Base-by-base conservation (phyloP, 2,329 filamentous ascomycete genomes). In the Pseudogymnoascus sp. region DNA sequence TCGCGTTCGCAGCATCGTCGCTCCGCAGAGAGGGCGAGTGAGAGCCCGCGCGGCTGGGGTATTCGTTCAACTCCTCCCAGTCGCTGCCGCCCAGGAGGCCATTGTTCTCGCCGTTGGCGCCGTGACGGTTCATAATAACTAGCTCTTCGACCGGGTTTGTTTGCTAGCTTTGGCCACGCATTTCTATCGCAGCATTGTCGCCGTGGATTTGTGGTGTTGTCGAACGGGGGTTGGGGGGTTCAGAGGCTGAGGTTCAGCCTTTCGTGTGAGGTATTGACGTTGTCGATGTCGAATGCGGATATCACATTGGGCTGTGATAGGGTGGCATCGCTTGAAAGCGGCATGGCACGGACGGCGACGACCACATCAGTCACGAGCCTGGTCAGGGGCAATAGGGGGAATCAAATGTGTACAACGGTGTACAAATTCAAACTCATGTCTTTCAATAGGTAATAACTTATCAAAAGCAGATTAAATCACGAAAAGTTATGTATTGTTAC, bases 291-390 rank as follows among this genome's bases (percentile, higher is more conserved):
- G 50, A 56, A 21, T 56, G 28, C 28, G 46, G 46, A 34, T 56
- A 56, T 56, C 46, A 18, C 25, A 31, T 18, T 34, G n/a, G 5
- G 8, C 2, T 34, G 10, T 56, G 46, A 56, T 56, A 56, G 46
- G 46, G 46, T 56, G n/a, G 46, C 46, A 25, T 56, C 46, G 46
- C 11, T 56, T 56, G 46, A 56, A n/a, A 53, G 46, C 46, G 50
- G 50, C 46, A 56, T 31, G 46, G 46, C 28, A 56, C 50, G 50
- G 50, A 56, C 28, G 12, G 50, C 50, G 28, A 18, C 46, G n/a
- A 34, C 50, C 50, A 56, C 50, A 34, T 56, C 50, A 34, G 25
- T 56, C 25, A 34, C 5, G 50, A 56, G n/a, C 28, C 5, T 14
- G n/a, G n/a, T 56, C 50, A 56, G 50, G 50, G 50, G 50, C 8